phyloP scores from a whole-genome alignment of 2,329 filamentous ascomycete species.

The Lasiodiplodia gonubiensis region DNA sequence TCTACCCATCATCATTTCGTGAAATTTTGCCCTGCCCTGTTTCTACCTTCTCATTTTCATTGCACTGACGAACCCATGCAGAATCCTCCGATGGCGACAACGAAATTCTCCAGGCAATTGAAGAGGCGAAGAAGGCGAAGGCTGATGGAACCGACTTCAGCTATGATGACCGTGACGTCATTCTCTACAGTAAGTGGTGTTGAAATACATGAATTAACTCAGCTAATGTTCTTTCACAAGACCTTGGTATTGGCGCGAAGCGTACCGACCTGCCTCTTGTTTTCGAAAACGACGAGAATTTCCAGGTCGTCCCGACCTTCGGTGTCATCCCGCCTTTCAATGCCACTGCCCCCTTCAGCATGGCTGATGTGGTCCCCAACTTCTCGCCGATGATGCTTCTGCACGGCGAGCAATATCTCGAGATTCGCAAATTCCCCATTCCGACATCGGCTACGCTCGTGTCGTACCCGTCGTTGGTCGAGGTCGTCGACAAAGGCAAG shows the following conservation, averaged over 20 bases:
- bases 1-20: neutral
- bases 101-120: constrained; percentile 73
- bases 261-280: constrained; percentile 84
- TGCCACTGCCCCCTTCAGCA: constrained; percentile 77
- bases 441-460: constrained; percentile 80
- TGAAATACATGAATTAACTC: neutral
- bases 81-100: constrained; percentile 43
- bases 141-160: constrained; percentile 76
- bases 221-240: constrained; percentile 40
- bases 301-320: constrained; percentile 93
- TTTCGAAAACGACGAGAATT: constrained; percentile 88
- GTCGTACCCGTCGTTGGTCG: constrained; percentile 80
- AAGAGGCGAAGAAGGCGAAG: constrained; percentile 74
- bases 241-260: constrained; percentile 91
- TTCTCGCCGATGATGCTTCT: constrained; percentile 99
- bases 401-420: constrained; percentile 97
- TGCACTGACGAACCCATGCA: neutral
- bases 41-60: neutral
- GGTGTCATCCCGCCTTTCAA: constrained; percentile 95
- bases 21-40: neutral
- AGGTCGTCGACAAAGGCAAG: constrained; percentile 94
- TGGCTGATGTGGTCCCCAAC: constrained; percentile 87
- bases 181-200: constrained; percentile 73
- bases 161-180: constrained; percentile 85
- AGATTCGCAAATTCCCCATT: constrained; percentile 89